Percentiles rank a stretch among this genome's conserved stretches.
Evolutionary conservation across 257 asterid species (phyloP).

Genomic region (Ocimum tenuiflorum): DNA sequence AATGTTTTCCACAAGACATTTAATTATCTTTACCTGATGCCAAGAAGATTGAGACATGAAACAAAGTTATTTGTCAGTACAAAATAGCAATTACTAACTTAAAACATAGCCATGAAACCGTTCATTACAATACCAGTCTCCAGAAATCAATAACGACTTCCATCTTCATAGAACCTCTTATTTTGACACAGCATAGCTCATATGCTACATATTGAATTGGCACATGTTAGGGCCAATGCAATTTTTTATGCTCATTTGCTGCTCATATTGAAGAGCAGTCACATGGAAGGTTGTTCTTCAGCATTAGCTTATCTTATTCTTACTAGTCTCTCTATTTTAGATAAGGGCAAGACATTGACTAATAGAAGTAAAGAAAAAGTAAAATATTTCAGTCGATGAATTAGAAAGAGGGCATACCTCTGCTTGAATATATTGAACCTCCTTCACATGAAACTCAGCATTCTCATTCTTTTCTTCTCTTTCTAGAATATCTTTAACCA

Average conservation of each 20-base stretch:
- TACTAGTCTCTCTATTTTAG: too few species aligned
- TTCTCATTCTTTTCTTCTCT: conserved; percentile 71
- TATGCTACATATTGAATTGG: neutral
- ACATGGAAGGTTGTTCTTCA: too few species aligned
- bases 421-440: conserved; percentile 90
- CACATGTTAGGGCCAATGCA: neutral
- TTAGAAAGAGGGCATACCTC: conserved; percentile 49
- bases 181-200: neutral
- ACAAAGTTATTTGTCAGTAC: neutral
- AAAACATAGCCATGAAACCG: conserved; percentile 1
- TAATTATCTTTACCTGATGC: conserved; percentile 72
- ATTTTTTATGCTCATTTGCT: neutral
- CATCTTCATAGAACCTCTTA: neutral
- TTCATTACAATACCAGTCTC: neutral
- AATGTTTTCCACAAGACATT: conserved; percentile 89
- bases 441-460: conserved; percentile 84
- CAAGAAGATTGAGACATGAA: conserved; percentile 12
- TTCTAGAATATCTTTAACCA: conserved; percentile 69
- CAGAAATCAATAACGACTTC: conserved; percentile 1
- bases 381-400: too few species aligned
- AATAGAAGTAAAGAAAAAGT: too few species aligned
- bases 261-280: neutral
- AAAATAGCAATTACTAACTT: neutral
- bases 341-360: too few species aligned
- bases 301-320: too few species aligned